These are phyloP conservation scores for Ogataea angusta DNA, from an alignment of 805 yeast species.

Conservation along the genomic window DNA sequence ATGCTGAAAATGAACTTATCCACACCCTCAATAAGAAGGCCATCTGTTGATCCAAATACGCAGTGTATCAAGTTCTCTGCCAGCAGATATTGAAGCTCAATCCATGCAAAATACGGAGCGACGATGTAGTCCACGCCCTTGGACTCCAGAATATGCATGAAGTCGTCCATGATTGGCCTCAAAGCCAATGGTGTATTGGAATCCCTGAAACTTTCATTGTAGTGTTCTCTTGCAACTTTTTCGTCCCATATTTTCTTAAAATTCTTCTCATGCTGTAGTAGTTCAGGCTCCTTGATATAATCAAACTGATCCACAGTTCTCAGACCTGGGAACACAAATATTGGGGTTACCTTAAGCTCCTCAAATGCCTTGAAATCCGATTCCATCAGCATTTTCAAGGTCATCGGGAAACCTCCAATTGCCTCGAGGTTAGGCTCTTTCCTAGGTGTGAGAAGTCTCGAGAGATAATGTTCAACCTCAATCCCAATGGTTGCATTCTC, in stretches of 20 bases:
- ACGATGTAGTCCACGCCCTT: conserved; percentile 62
- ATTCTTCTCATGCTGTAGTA: conserved; percentile 37
- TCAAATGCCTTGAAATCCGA: conserved; percentile 60
- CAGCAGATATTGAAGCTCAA: conserved; percentile 72
- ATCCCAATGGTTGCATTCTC: conserved; percentile 72
- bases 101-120: conserved; percentile 79
- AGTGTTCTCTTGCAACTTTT: conserved; percentile 27
- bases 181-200: conserved; percentile 47
- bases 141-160: conserved; percentile 55
- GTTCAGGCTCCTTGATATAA: conserved; percentile 25
- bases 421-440: conserved; percentile 72
- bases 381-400: conserved; percentile 53
- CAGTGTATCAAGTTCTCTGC: conserved; percentile 60
- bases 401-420: conserved; percentile 75
- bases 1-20: conserved; percentile 72
- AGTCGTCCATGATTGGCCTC: conserved; percentile 49
- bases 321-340: conserved; percentile 76
- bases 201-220: conserved; percentile 51
- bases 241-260: conserved; percentile 49
- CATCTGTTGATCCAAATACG: conserved; percentile 82
- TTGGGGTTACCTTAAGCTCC: conserved; percentile 65
- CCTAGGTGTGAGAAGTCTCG: conserved; percentile 56
- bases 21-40: conserved; percentile 52
- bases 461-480: conserved; percentile 76
- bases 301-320: conserved; percentile 36